Evolutionary conservation across 805 yeast species (phyloP).

Genomic region (Kodamaea leandrae): DNA sequence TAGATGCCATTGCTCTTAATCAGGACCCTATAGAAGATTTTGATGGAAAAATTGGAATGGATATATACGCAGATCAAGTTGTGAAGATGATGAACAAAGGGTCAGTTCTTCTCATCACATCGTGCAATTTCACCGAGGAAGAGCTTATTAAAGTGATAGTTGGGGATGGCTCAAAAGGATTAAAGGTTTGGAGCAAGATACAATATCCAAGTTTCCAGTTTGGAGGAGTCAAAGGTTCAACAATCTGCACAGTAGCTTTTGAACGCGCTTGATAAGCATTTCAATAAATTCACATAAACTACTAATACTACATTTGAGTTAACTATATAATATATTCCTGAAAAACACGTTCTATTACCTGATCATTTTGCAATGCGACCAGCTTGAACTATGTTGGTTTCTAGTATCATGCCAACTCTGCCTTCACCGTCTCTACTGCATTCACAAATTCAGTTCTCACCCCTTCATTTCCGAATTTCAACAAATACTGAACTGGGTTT

Average conservation of each 20-base stretch:
- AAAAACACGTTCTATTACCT: no score
- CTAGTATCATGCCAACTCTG: slow-evolving; percentile 10
- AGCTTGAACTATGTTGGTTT: no score
- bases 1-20: slow-evolving; percentile 93
- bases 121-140: slow-evolving; percentile 87
- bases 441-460: slow-evolving; percentile 59
- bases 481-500: slow-evolving; percentile 77
- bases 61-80: slow-evolving; percentile 63
- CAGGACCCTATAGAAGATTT: slow-evolving; percentile 46
- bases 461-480: slow-evolving; percentile 65
- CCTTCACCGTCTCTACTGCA: slow-evolving; percentile 38
- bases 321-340: slow-evolving; percentile 1
- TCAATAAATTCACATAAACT: no score
- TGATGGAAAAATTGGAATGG: slow-evolving; percentile 46
- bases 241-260: slow-evolving; percentile 86
- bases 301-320: no score
- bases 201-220: slow-evolving; percentile 80
- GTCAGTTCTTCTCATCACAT: slow-evolving; percentile 73
- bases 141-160: slow-evolving; percentile 64
- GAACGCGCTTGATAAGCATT: background rate
- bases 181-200: slow-evolving; percentile 63
- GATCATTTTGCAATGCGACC: no score
- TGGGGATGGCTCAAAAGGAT: slow-evolving; percentile 29
- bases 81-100: slow-evolving; percentile 50
- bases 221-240: slow-evolving; percentile 86